Evolutionary conservation across 257 asterid species (phyloP).

Genomic region (Ilex asprella): DNA sequence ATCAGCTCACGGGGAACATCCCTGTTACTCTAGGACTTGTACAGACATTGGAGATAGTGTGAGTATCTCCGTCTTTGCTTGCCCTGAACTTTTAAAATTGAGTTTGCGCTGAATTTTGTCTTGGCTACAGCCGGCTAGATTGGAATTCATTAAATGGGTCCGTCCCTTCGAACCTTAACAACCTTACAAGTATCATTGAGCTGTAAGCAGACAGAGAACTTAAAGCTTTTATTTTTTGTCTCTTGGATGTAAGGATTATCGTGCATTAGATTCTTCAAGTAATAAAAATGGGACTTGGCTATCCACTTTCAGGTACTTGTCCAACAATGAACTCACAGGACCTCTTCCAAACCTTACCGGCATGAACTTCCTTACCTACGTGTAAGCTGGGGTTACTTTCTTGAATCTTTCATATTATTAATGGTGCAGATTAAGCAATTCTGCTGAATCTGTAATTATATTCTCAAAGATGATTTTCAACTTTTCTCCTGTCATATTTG

Average conservation of each 20-base stretch:
- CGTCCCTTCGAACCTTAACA: constrained; percentile 48
- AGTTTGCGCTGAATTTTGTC: constrained; percentile 10
- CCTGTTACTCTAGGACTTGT: constrained; percentile 63
- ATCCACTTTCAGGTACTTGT: too few relatives aligned
- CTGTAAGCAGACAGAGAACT: constrained; percentile 39
- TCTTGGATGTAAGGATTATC: background rate
- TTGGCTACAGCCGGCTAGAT: constrained; percentile 60
- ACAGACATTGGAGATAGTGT: constrained; percentile 59
- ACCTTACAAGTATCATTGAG: constrained; percentile 50
- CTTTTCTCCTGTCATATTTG: too few relatives aligned
- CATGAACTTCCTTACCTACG: constrained; percentile 7
- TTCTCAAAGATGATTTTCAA: too few relatives aligned
- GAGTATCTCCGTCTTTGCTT: constrained; percentile 33
- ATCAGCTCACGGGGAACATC: constrained; percentile 50
- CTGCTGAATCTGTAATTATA: too few relatives aligned
- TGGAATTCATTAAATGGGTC: constrained; percentile 52
- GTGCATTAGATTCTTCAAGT: background rate
- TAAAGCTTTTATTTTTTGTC: background rate
- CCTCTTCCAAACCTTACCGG: too few relatives aligned
- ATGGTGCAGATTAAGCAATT: too few relatives aligned
- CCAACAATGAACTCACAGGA: too few relatives aligned
- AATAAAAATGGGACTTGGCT: constrained; percentile 1
- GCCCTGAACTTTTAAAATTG: background rate
- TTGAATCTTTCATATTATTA: background rate
- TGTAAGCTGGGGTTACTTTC: too few relatives aligned